Percentiles rank a stretch among this genome's conserved stretches.
Conservation (phyloP, 768 basidiomycete genomes). For the Pulveroboletus sp. region DNA sequence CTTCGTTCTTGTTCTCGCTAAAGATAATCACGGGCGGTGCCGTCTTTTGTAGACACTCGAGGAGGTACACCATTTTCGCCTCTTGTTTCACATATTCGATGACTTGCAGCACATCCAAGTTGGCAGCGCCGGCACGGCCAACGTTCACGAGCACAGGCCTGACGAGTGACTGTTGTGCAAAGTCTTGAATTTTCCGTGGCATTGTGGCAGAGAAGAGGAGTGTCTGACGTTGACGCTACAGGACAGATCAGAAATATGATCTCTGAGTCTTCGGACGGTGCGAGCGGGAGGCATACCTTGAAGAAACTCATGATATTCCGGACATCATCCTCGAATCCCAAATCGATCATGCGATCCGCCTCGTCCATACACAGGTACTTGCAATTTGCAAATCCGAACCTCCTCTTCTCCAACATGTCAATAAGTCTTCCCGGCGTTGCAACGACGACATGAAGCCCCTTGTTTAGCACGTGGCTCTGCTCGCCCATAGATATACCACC, state of each 20-base stretch:
- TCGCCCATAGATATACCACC: conserved; percentile 98
- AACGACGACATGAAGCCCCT: conserved; percentile 92
- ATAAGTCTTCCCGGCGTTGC: conserved; percentile 96
- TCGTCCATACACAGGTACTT: conserved; percentile 99
- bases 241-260: neutral
- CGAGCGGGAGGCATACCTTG: conserved; percentile 51
- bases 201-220: conserved; percentile 98
- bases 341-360: conserved; percentile 98
- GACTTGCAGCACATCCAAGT: conserved; percentile 92
- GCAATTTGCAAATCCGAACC: conserved; percentile 89
- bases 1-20: conserved; percentile 99
- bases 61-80: conserved; percentile 98
- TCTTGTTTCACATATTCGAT: conserved; percentile 99
- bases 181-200: conserved; percentile 98
- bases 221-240: conserved; percentile 90
- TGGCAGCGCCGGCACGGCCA: conserved; percentile 95
- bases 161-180: conserved; percentile 94
- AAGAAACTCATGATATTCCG: conserved; percentile 99
- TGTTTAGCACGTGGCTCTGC: conserved; percentile 86
- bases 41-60: conserved; percentile 97
- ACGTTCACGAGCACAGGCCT: conserved; percentile 94
- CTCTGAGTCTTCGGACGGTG: too few relatives aligned
- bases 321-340: conserved; percentile 98
- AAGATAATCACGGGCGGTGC: conserved; percentile 97
- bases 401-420: conserved; percentile 96